These are phyloP conservation scores for Themeda triandra DNA, from an alignment of 176 grass and related monocot genomes.

Conservation along the genomic window DNA sequence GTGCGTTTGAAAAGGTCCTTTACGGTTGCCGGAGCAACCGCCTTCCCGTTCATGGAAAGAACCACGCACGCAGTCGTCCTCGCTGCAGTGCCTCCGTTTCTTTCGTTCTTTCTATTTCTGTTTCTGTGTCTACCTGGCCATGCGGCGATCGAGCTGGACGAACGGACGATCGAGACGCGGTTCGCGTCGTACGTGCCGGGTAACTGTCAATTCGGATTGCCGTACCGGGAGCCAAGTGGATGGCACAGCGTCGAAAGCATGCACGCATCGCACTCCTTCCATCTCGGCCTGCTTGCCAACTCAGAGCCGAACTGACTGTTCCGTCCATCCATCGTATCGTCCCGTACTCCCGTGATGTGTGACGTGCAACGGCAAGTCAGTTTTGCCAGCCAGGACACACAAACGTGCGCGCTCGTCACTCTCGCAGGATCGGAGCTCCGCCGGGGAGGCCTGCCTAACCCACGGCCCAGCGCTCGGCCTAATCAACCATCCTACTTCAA, in stretches of 20 bases:
- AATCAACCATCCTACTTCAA: neutral
- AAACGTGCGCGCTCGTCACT: neutral
- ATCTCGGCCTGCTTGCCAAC: neutral
- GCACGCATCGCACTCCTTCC: too few relatives aligned
- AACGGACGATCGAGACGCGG: too few relatives aligned
- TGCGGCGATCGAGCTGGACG: neutral
- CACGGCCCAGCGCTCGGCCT: neutral
- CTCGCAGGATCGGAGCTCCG: too few relatives aligned
- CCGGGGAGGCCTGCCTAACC: too few relatives aligned
- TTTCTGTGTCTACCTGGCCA: neutral
- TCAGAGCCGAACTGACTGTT: too few relatives aligned
- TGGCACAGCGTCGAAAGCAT: neutral
- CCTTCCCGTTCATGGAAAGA: neutral
- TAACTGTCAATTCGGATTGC: neutral
- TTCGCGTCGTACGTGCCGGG: neutral
- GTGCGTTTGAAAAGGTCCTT: constrained; percentile 21
- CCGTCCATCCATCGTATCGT: neutral
- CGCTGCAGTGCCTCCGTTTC: neutral
- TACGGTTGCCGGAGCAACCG: constrained; percentile 6
- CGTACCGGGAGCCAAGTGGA: neutral
- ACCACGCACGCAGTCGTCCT: neutral
- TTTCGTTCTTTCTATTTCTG: neutral
- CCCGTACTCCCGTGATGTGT: neutral
- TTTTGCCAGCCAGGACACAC: neutral
- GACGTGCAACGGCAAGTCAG: neutral